Base-by-base conservation (phyloP, 805 yeast genomes). In the Komagataella pastoris region DNA sequence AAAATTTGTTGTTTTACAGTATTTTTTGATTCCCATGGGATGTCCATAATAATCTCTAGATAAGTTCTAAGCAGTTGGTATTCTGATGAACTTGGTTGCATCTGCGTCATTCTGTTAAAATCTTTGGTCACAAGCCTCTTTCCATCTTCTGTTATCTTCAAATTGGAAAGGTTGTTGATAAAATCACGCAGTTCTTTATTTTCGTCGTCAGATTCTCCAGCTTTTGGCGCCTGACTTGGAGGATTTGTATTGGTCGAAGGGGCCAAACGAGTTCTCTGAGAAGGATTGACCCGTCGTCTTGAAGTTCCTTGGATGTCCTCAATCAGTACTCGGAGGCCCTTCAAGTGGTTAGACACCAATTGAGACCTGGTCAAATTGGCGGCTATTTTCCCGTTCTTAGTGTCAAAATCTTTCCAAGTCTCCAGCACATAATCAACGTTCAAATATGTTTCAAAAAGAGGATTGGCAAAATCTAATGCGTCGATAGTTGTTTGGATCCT, bases 31-130 rank as follows among this genome's bases (percentile, higher is more conserved):
- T 61, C 49, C 83, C 83, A 83, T 1, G 88, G 88, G 49, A 83
- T 68, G 57, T 83, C 88, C 65, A 75, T 66, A 7, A 83, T 75
- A 18, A 80, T 74, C 54, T 83, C 88, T 56, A 83, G 71, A 62
- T 83, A 83, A 49, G 79, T 78, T 52, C 83, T 63, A 47, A 83
- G 65, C 1, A 81, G 83, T 59, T 83, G 86, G 59, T 76, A 80
- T 53, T 83, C 89, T 0, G 80, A 71, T 30, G 81, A 75, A 43
- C 75, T 78, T 48, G 74, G 71, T n/a, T 76, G 75, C 66, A 83
- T 74, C 49, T 74, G 70, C 51, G 69, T 70, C 52, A 83, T 67
- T 24, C 87, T 64, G 55, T 75, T 77, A 59, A 65, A 81, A 57
- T 83, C 89, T 53, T 73, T 74, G 8, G 52, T 50, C 1, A 76